Conservation (phyloP, 2,329 filamentous ascomycete genomes). For the Sarocladium kiliense region DNA sequence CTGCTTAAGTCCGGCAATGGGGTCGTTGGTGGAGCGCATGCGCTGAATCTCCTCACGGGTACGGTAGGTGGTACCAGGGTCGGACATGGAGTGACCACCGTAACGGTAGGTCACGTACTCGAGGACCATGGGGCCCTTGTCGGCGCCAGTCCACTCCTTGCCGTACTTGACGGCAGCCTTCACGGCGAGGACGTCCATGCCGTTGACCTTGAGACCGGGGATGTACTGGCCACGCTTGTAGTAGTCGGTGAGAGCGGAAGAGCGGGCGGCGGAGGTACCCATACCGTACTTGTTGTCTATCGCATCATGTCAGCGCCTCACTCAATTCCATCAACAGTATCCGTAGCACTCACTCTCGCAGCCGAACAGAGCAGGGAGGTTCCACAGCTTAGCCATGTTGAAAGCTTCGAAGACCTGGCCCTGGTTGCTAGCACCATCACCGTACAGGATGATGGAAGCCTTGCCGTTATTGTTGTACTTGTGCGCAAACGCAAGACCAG, state of each 20-base stretch:
- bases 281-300: slow-evolving; percentile 99
- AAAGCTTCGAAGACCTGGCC: slow-evolving; percentile 99
- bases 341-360: slow-evolving; percentile 80
- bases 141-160: slow-evolving; percentile 77
- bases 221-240: slow-evolving; percentile 99
- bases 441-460: slow-evolving; percentile 85
- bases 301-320: slow-evolving; percentile 11
- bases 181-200: slow-evolving; percentile 97
- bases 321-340: not conserved
- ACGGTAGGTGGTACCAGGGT: slow-evolving; percentile 98
- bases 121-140: slow-evolving; percentile 90
- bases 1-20: slow-evolving; percentile 95
- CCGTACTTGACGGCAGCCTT: slow-evolving; percentile 94
- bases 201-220: slow-evolving; percentile 98
- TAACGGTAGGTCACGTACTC: slow-evolving; percentile 99
- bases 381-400: slow-evolving; percentile 99
- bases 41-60: slow-evolving; percentile 99
- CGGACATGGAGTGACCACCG: slow-evolving; percentile 99
- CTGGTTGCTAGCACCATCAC: slow-evolving; percentile 98
- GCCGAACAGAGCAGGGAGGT: slow-evolving; percentile 88
- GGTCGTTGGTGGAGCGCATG: slow-evolving; percentile 98
- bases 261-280: slow-evolving; percentile 92
- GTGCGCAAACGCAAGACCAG: slow-evolving; percentile 94
- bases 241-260: slow-evolving; percentile 96
- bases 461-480: slow-evolving; percentile 87